These are phyloP conservation scores for Trichoderma sp. DNA, from an alignment of 2,329 filamentous ascomycete species.

Conservation along the genomic window DNA sequence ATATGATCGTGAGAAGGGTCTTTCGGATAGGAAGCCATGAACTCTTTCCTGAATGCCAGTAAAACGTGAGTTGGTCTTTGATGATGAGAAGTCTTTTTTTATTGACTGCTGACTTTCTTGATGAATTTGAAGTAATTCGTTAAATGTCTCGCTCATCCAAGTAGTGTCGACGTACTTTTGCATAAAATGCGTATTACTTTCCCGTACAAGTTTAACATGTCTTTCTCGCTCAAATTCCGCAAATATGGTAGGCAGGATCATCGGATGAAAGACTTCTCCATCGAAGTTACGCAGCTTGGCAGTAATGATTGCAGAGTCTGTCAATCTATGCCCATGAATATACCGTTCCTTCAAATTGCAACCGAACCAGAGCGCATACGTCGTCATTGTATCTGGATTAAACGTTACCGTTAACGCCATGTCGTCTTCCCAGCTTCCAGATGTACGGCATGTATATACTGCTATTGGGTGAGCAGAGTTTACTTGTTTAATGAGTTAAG, in stretches of 20 bases:
- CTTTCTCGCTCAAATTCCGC: slow-evolving; percentile 31
- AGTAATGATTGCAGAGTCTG: slow-evolving; percentile 6
- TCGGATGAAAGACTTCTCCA: slow-evolving; percentile 23
- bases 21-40: background rate
- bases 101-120: background rate
- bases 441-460: slow-evolving; percentile 31
- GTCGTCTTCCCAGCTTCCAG: slow-evolving; percentile 25
- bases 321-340: background rate
- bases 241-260: slow-evolving; percentile 32
- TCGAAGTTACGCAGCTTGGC: slow-evolving; percentile 28
- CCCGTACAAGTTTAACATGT: slow-evolving; percentile 27
- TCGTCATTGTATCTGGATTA: slow-evolving; percentile 25
- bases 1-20: too few species aligned
- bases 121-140: background rate
- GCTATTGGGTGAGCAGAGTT: background rate
- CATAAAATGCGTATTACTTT: slow-evolving; percentile 9
- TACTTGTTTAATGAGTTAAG: background rate
- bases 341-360: slow-evolving; percentile 23
- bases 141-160: too few species aligned
- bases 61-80: background rate
- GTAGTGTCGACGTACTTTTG: too few species aligned
- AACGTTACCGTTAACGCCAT: slow-evolving; percentile 31
- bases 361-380: slow-evolving; percentile 28
- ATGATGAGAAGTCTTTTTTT: background rate
- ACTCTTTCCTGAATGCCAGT: background rate